A percentile compares a stretch with the other conserved stretches of the same genome.
Evolutionary conservation across 192 early-diverging fungal genomes (phyloP).

Genomic region (Backusella tarrabulga): DNA sequence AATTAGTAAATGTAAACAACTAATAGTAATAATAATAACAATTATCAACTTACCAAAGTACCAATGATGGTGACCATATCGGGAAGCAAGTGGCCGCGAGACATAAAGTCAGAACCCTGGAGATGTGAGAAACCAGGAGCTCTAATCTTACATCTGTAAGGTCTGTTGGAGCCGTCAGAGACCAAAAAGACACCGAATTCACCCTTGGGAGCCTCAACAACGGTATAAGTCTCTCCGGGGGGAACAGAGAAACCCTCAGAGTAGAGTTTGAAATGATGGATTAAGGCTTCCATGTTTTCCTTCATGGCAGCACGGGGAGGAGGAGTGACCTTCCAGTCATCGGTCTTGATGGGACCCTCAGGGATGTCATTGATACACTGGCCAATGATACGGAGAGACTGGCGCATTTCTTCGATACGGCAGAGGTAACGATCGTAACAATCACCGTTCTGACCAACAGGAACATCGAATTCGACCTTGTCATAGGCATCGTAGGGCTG

Average conservation of each 20-base stretch:
- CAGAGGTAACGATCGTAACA: constrained; percentile 95
- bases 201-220: constrained; percentile 97
- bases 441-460: constrained; percentile 92
- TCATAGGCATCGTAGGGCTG: constrained; percentile 96
- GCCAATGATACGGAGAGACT: constrained; percentile 90
- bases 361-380: constrained; percentile 98
- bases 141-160: constrained; percentile 95
- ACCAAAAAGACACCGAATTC: constrained; percentile 97
- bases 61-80: constrained; percentile 97
- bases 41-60: constrained; percentile 60
- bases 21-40: background rate
- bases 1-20: background rate
- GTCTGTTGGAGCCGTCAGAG: constrained; percentile 89
- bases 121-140: constrained; percentile 96
- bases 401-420: constrained; percentile 99
- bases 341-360: constrained; percentile 88
- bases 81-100: constrained; percentile 88
- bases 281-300: constrained; percentile 98
- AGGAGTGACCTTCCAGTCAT: constrained; percentile 95
- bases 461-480: constrained; percentile 95
- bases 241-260: constrained; percentile 99
- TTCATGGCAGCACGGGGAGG: constrained; percentile 95
- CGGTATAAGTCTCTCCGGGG: constrained; percentile 96
- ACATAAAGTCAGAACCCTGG: constrained; percentile 86
- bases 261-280: constrained; percentile 99